Percentiles rank a stretch among this genome's conserved stretches.
Conservation (phyloP, 78 protist species). For the Dictyostelium discoideum region dicty_2.7 NC_007088.5:8387001-8387500, state of each 20-base stretch:
- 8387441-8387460: slow-evolving; percentile 96
- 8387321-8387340: slow-evolving; percentile 91
- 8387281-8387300: slow-evolving; percentile 93
- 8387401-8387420: slow-evolving; percentile 94
- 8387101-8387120: slow-evolving; percentile 78
- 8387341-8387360: slow-evolving; percentile 93
- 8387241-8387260: slow-evolving; percentile 87
- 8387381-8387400: slow-evolving; percentile 89
- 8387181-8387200: slow-evolving; percentile 95
- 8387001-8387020: slow-evolving; percentile 93
- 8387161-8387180: slow-evolving; percentile 95
- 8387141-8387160: slow-evolving; percentile 96
- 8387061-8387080: slow-evolving; percentile 96
- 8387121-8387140: slow-evolving; percentile 94
- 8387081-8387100: slow-evolving; percentile 79
- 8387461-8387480: slow-evolving; percentile 95
- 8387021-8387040: slow-evolving; percentile 87
- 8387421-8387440: slow-evolving; percentile 97
- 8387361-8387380: slow-evolving; percentile 88
- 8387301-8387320: slow-evolving; percentile 65
- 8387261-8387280: slow-evolving; percentile 96
- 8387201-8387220: slow-evolving; percentile 93
- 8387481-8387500: slow-evolving; percentile 95
- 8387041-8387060: slow-evolving; percentile 96
- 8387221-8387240: slow-evolving; percentile 94